Conservation (phyloP, 1,284 basidiomycete genomes). For the Sanghuangporus baumii region DNA sequence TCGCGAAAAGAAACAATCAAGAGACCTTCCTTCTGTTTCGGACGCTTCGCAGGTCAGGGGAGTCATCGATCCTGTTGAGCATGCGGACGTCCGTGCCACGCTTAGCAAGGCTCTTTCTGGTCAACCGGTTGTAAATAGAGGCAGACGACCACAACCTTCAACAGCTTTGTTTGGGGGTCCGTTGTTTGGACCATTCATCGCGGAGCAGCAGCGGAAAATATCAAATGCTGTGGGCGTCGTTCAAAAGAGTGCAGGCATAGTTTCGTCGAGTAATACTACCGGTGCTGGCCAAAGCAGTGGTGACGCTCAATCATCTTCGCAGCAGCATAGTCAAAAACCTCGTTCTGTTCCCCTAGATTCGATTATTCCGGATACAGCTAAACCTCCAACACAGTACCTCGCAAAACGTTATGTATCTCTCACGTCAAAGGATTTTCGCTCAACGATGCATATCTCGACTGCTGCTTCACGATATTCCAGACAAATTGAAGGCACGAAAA, state of each 20-base stretch:
- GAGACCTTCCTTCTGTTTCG: slow-evolving; percentile 16
- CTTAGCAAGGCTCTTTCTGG: slow-evolving; percentile 27
- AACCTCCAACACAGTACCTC: slow-evolving; percentile 82
- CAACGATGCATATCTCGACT: slow-evolving; percentile 55
- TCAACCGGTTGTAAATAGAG: neutral
- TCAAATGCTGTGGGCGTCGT: slow-evolving; percentile 27
- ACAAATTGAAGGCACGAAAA: slow-evolving; percentile 47
- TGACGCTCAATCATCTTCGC: slow-evolving; percentile 22
- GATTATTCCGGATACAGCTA: slow-evolving; percentile 79
- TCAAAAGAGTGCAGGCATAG: slow-evolving; percentile 20
- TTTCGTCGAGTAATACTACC: slow-evolving; percentile 4
- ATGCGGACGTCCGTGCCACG: slow-evolving; percentile 20
- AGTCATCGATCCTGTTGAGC: slow-evolving; percentile 20
- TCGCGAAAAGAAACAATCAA: slow-evolving; percentile 35
- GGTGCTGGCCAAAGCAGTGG: slow-evolving; percentile 9
- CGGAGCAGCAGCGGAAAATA: slow-evolving; percentile 43
- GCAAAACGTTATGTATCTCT: slow-evolving; percentile 67
- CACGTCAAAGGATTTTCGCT: slow-evolving; percentile 62
- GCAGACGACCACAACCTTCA: neutral
- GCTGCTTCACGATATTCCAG: slow-evolving; percentile 50
- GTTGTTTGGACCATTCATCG: slow-evolving; percentile 52
- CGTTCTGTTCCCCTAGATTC: slow-evolving; percentile 83
- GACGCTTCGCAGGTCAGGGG: slow-evolving; percentile 15
- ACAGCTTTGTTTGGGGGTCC: slow-evolving; percentile 38
- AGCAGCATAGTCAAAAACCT: slow-evolving; percentile 22